Conservation (phyloP, 2,329 filamentous ascomycete genomes). For the Nemania bipapillata region DNA sequence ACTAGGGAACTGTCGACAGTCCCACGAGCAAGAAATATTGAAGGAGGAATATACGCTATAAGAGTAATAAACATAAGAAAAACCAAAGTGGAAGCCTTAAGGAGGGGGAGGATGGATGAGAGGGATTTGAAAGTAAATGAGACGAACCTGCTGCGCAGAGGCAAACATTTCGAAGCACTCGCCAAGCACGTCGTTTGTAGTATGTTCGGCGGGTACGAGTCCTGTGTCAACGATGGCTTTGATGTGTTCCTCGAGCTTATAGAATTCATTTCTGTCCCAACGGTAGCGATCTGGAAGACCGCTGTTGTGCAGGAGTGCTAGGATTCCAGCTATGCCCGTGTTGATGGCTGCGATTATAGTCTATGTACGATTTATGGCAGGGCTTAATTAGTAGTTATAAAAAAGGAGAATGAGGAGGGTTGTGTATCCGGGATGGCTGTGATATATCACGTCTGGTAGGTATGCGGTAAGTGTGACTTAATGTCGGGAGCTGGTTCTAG, state of each 20-base stretch:
- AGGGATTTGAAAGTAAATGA: neutral
- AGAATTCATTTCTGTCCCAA: constrained; percentile 62
- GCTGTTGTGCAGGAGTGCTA: constrained; percentile 65
- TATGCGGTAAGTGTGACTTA: too few species aligned
- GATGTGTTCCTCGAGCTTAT: constrained; percentile 62
- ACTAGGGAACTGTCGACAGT: neutral
- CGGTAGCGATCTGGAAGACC: constrained; percentile 64
- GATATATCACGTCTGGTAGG: neutral
- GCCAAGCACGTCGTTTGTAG: constrained; percentile 60
- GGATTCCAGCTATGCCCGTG: constrained; percentile 61
- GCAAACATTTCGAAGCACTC: constrained; percentile 61
- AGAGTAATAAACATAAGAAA: too few species aligned
- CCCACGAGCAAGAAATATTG: too few species aligned
- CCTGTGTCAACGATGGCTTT: constrained; percentile 62
- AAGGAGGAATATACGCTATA: too few species aligned
- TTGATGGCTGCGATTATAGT: constrained; percentile 63
- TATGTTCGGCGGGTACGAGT: constrained; percentile 57
- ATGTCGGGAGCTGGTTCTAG: too few species aligned
- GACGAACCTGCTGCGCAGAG: constrained; percentile 54
- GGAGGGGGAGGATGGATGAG: neutral
- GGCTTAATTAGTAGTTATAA: neutral
- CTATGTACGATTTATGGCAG: constrained; percentile 17
- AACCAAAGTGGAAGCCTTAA: neutral
- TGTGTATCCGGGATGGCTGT: neutral
- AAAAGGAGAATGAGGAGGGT: neutral